Evolutionary conservation across 2,329 filamentous ascomycete species (phyloP).

Genomic region (Neofusicoccum cordaticola): DNA sequence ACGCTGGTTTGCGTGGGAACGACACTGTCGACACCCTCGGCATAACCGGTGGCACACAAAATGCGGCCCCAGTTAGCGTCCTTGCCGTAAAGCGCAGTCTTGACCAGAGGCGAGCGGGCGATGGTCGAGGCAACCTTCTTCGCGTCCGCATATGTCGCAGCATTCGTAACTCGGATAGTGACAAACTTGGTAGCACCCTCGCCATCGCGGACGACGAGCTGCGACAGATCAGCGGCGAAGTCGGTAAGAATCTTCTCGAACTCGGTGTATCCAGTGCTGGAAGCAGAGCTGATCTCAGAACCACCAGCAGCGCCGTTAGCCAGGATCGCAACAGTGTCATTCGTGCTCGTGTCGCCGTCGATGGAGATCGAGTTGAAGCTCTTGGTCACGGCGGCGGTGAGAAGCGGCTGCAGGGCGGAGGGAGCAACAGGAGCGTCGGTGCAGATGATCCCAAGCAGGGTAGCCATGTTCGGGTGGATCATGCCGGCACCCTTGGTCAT

Average conservation of each 20-base stretch:
- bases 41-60: constrained; percentile 88
- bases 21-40: constrained; percentile 62
- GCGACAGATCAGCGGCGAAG: constrained; percentile 80
- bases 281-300: constrained; percentile 54
- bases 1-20: constrained; percentile 70
- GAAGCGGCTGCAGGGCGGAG: constrained; percentile 63
- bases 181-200: constrained; percentile 99
- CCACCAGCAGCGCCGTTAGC: constrained; percentile 91
- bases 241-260: constrained; percentile 69
- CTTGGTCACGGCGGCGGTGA: constrained; percentile 71
- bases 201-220: constrained; percentile 91
- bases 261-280: constrained; percentile 57
- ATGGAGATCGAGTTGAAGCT: constrained; percentile 98
- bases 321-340: constrained; percentile 92
- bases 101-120: constrained; percentile 87
- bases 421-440: constrained; percentile 83
- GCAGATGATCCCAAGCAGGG: constrained; percentile 83
- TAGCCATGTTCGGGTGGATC: constrained; percentile 99
- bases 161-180: constrained; percentile 78
- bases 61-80: constrained; percentile 99
- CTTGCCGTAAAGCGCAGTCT: constrained; percentile 94
- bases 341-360: constrained; percentile 95
- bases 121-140: constrained; percentile 82
- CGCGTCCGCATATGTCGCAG: constrained; percentile 66
- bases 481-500: constrained; percentile 98